Evolutionary conservation across 495 filamentous ascomycete species (phyloP).

Genomic region (Trypethelium eluteriae): DNA sequence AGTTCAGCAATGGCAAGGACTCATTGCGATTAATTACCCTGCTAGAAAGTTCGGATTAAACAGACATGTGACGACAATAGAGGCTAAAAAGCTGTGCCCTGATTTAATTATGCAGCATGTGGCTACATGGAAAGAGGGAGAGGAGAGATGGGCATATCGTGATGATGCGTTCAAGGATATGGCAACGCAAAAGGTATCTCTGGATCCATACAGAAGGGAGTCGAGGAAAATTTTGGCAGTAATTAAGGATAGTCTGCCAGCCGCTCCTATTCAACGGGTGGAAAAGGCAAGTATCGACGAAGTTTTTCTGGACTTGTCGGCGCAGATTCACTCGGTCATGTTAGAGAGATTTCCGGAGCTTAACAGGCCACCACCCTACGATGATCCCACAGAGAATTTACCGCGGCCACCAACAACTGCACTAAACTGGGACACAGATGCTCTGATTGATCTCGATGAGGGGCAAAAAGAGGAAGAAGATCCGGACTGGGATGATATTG

Average conservation of each 20-base stretch:
- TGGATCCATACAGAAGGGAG: constrained; percentile 86
- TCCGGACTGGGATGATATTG: constrained; percentile 95
- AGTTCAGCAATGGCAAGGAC: constrained; percentile 80
- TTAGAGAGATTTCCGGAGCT: constrained; percentile 75
- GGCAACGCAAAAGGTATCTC: constrained; percentile 79
- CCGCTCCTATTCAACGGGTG: constrained; percentile 55
- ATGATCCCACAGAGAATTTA: constrained; percentile 62
- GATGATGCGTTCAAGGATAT: constrained; percentile 69
- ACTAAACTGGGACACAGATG: constrained; percentile 74
- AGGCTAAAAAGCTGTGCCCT: constrained; percentile 86
- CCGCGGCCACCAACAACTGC: constrained; percentile 68
- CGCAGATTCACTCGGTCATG: constrained; percentile 67
- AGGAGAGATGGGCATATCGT: constrained; percentile 82
- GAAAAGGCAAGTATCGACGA: constrained; percentile 92
- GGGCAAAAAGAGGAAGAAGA: constrained; percentile 68
- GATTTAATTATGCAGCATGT: constrained; percentile 82
- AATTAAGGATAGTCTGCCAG: constrained; percentile 66
- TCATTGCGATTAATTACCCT: constrained; percentile 95
- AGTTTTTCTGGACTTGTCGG: constrained; percentile 85
- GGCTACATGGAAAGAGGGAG: constrained; percentile 88
- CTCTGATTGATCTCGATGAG: constrained; percentile 65
- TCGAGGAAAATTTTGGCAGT: constrained; percentile 71
- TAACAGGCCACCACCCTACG: constrained; percentile 51
- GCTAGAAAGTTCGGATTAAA: constrained; percentile 72
- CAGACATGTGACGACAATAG: constrained; percentile 62